Base-by-base conservation (phyloP, 495 filamentous ascomycete species). In the Aspergillus diversus region DNA sequence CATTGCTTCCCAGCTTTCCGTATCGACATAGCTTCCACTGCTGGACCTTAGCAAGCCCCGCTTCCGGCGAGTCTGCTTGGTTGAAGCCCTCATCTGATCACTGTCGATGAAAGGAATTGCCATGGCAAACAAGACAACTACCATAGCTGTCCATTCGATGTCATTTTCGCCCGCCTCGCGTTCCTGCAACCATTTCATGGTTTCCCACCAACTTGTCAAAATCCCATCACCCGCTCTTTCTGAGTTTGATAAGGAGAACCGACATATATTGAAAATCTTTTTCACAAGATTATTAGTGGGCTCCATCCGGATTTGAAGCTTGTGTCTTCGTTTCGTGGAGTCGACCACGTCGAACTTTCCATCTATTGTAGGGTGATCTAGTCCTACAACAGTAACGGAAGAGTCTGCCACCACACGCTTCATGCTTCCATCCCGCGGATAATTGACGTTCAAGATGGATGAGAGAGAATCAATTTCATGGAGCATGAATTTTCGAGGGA, bases 121-220 rank as follows among this genome's bases (percentile, higher is more conserved):
- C 67, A 90, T 77, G 13, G 81, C 82, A 64, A 96, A 87, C 3
- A 97, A 66, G 5, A 89, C 82, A 51, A 95, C 80, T 5, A 91
- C 85, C 53, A 92, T 76, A 5, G 90, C 88, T 8, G 88, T 90
- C 92, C 92, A 97, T 68, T 97, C 93, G 4, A 77, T 51, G 59
- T 93, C 84, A 34, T 73, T 77, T 21, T 79, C 75, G n/a, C 77
- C 70, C 7, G 73, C 72, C 9, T 83, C 80, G 50, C 80, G 78
- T 33, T 73, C 69, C 39, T 80, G 78, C 35, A 92, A 81, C 87
- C 88, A 92, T 63, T 86, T 85, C 70, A 89, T 84, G 11, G 86
- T 81, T 66, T 90, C 86, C 88, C 89, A 92, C 91, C 91, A 96
- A 6, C 83, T 86, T 1, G 85, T 77, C 47, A 91, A 68, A 5